Evolutionary conservation across 2,329 filamentous ascomycete species (phyloP), one percentile per base, ranked within the genome.

Genomic region (Clarireedia homoeocarpa): DNA sequence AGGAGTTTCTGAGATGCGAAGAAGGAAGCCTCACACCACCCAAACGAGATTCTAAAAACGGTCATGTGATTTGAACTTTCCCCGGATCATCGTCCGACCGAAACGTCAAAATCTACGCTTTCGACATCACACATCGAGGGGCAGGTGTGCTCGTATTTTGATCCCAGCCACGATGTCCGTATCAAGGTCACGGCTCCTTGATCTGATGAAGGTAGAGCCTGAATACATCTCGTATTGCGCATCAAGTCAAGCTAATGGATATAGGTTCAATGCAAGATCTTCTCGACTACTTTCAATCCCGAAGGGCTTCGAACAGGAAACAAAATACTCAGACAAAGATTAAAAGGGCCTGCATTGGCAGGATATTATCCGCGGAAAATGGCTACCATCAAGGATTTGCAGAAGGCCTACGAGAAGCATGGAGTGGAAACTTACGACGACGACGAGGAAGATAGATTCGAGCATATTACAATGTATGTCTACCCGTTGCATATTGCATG

Each of bases 241-340:
- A 9, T 50, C 4, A 47, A 14, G 17, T 20, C n/a, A 38, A 17
- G 46, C 20, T 30, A 10, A 10, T 5, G 34, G 63, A 42, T n/a
- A 42, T 66, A 96, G 91, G 81, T 82, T 69, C 91, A 91, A 86
- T 96, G 90, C 79, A 83, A 85, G 71, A 83, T 97, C 75, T 99
- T 97, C 78, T 86, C 85, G 67, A 89, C 88, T 51, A 91, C 86
- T 53, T 97, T 85, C 78, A 99, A 99, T 74, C 94, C 94, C 26
- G 80, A 89, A 55, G 77, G 84, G 64, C 72, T 87, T 59, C 89
- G 94, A 60, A 83, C 89, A 64, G 94, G 94, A 68, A 96, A 94
- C 76, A 95, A 94, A 73, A 79, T 99, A 70, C 79, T 99, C 58
- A 89, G 91, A 68, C 88, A 96, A 72, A 84, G 91, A 68, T 77